A percentile compares a stretch with the other conserved stretches of the same genome.
Conservation (phyloP, 164 flowering plant genomes). For the Vitis riparia region DNA sequence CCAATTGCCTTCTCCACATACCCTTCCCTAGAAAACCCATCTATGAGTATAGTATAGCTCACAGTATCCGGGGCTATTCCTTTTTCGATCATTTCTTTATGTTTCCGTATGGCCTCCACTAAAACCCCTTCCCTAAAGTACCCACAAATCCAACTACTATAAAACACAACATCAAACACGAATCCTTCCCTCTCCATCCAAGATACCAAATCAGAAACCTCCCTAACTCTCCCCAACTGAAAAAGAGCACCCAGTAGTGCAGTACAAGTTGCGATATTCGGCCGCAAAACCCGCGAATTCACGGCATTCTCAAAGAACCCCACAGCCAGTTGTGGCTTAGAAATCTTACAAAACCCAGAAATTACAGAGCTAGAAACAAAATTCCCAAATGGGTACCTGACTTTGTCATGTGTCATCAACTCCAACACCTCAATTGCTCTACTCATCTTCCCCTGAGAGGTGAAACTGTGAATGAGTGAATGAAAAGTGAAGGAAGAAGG, state of each 20-base stretch:
- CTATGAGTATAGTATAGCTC: slow-evolving; percentile 63
- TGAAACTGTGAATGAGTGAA: slow-evolving; percentile 48
- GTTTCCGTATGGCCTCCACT: slow-evolving; percentile 48
- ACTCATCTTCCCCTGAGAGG: slow-evolving; percentile 45
- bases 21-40: slow-evolving; percentile 71
- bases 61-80: slow-evolving; percentile 56
- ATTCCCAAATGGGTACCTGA: slow-evolving; percentile 49
- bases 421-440: slow-evolving; percentile 62
- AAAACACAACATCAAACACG: slow-evolving; percentile 64
- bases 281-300: slow-evolving; percentile 33
- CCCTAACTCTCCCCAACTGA: slow-evolving; percentile 50
- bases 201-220: slow-evolving; percentile 48
- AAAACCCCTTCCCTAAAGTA: slow-evolving; percentile 46
- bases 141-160: slow-evolving; percentile 70
- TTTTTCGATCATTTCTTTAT: slow-evolving; percentile 46
- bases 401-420: slow-evolving; percentile 45
- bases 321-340: slow-evolving; percentile 60
- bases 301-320: slow-evolving; percentile 57
- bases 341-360: slow-evolving; percentile 65
- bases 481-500: slow-evolving; percentile 52
- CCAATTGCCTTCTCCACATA: slow-evolving; percentile 73
- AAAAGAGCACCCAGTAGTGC: slow-evolving; percentile 54
- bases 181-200: slow-evolving; percentile 55
- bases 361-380: slow-evolving; percentile 66
- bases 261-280: slow-evolving; percentile 65